Percentiles rank a stretch among this genome's conserved stretches.
Conservation (phyloP, 2,329 filamentous ascomycete species). For the Colletotrichum abscissum region DNA sequence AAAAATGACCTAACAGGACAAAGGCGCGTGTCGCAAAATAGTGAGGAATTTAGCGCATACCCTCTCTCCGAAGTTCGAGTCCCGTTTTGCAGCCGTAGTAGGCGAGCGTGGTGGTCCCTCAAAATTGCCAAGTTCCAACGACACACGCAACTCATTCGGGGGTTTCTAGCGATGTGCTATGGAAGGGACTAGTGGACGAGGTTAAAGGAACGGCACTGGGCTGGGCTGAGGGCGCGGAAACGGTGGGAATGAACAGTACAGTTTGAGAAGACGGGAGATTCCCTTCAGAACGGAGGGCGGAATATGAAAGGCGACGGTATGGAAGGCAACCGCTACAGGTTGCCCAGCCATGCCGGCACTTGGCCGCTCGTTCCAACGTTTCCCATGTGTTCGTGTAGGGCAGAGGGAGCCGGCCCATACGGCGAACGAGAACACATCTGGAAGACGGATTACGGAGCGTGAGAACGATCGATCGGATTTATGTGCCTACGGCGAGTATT, state of each 20-base stretch:
- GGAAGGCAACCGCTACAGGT: not conserved
- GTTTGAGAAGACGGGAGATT: not conserved
- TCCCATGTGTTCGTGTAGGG: constrained; percentile 27
- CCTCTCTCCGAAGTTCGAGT: not conserved
- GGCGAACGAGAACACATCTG: not conserved
- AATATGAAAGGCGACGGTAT: not conserved
- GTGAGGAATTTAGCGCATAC: not conserved
- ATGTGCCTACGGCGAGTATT: not conserved
- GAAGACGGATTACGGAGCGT: not conserved
- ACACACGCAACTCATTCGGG: not conserved
- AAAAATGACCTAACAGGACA: constrained; percentile 24
- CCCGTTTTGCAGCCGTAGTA: not conserved
- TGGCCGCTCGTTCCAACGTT: constrained; percentile 24
- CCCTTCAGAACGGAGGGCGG: not conserved
- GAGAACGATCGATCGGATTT: not conserved
- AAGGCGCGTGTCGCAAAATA: constrained; percentile 21
- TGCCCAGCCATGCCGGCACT: constrained; percentile 34
- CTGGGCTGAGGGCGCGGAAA: not conserved
- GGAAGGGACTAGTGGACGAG: not conserved
- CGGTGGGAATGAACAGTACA: not conserved
- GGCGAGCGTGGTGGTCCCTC: not conserved
- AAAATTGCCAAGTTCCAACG: not conserved
- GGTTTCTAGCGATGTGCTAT: not conserved
- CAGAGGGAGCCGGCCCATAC: constrained; percentile 1
- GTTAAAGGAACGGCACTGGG: not conserved